Evolutionary conservation across 352 stramenopile species (phyloP).

Genomic region (Globisporangium acanthophoron): DNA sequence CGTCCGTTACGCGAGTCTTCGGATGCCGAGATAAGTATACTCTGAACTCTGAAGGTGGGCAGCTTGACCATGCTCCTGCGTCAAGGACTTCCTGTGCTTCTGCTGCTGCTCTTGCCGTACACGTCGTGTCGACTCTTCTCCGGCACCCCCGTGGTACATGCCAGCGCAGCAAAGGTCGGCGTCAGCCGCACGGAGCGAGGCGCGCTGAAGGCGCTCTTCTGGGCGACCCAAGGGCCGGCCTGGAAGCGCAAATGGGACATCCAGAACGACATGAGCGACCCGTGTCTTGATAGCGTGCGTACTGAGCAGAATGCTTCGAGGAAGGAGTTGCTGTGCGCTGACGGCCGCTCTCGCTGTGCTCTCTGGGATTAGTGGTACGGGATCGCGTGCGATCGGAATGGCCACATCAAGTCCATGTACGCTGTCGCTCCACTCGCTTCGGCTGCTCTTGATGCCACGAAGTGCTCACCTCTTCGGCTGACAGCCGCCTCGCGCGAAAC

Average conservation of each 20-base stretch:
- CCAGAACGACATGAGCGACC: slow-evolving; percentile 61
- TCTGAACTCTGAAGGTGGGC: neutral
- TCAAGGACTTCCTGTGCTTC: neutral
- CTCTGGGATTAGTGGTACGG: slow-evolving; percentile 44
- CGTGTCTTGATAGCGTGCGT: slow-evolving; percentile 39
- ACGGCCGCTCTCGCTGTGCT: neutral
- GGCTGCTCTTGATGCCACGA: neutral
- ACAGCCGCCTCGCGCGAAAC: slow-evolving; percentile 45
- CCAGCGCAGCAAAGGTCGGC: neutral
- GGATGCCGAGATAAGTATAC: neutral
- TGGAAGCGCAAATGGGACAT: slow-evolving; percentile 56
- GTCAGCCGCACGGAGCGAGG: slow-evolving; percentile 39
- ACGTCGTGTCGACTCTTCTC: neutral
- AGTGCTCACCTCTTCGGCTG: neutral
- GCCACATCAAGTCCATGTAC: slow-evolving; percentile 52
- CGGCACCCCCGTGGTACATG: neutral
- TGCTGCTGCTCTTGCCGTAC: neutral
- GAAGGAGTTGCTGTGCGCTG: neutral
- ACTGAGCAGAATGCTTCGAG: neutral
- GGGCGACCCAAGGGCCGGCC: slow-evolving; percentile 43
- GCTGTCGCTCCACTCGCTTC: slow-evolving; percentile 2
- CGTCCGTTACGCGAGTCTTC: too few species aligned
- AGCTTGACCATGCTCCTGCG: neutral
- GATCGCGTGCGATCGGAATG: slow-evolving; percentile 44
- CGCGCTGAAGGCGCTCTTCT: slow-evolving; percentile 63